Base-by-base conservation (phyloP, 306 rosid species). In the Fagus crenata region DNA sequence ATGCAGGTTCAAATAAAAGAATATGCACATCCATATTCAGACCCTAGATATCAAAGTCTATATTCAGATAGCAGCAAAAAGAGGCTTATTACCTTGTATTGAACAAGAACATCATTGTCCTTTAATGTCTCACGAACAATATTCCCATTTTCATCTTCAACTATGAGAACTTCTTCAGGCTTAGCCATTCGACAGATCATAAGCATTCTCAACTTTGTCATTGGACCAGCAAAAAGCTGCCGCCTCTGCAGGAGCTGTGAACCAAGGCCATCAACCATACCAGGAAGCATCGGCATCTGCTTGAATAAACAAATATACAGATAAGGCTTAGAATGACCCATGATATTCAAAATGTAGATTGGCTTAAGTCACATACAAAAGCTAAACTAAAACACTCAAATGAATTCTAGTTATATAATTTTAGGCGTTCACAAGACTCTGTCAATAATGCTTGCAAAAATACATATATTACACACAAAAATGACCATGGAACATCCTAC, bases 131-230 rank as follows among this genome's bases (percentile, higher is more conserved):
- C 99, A 12, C 99, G 95, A 71, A 96, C 99, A 73, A 96, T 96
- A 81, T 96, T 96, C 75, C 99, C 99, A 69, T 96, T 96, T 80
- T 96, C 99, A 81, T 96, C 99, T 83, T 96, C 99, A 65, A 96
- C 98, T 31, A 96, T 96, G 71, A 96, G 96, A 81, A 96, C 99
- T 86, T 96, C 99, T 87, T 96, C 99, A 33, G 99, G 99, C 85
- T 96, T 96, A 28, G 99, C 99, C 99, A 96, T 96, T 31, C 99
- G 97, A 71, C 93, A 90, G 71, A 96, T 92, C 98, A 96, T 92
- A 58, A 96, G 99, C 97, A 91, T 64, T 80, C 99, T 91, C 86
- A 96, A 78, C 92, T 96, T 96, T 46, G 99, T 92, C 99, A 92
- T 92, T 7, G 93, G 84, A 58, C 86, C 91, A 71, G 94, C 79